Evolutionary conservation across 139 green algal genomes (phyloP), one percentile per base, ranked within the genome.

Genomic region (Trebouxia sp.): DNA sequence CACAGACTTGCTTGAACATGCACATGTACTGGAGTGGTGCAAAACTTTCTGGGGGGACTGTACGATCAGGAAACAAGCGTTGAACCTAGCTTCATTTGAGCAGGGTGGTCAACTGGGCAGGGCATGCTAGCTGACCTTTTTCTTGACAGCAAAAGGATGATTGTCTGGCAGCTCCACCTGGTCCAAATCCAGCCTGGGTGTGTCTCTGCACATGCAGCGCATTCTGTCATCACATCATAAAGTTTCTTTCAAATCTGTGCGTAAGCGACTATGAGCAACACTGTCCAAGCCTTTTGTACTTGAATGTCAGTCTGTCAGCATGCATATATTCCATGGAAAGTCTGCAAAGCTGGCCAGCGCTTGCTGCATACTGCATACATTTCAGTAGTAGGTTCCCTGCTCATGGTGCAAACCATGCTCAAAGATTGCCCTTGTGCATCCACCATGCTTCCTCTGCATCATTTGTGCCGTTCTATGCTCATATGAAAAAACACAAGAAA

Each of bases 161-260:
- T 97, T 95, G 9, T 92, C 85, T 7, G 93, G 93, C 41, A 97
- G 87, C 43, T 95, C 90, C 14, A 96, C 79, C 10, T 92, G 85
- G 43, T 94, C 78, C 15, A 77, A 53, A 42, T 79, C 51, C 11
- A 80, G n/a, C 17, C 24, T 69, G 37, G 26, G 26, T 26, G 30
- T 42, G 32, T 86, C 86, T 55, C 75, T 85, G 47, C 37, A 72
- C 9, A 41, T 45, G 5, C 43, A 53, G 14, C 47, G 20, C 15
- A 53, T 53, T 17, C 47, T 53, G 47, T 53, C 4, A 26, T 53
- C 20, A 1, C 1, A 26, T 14, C 47, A 53, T 53, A 53, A 14
- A 53, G 20, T 2, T 5, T 53, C 15, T 53, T 53, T 2, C 35
- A n/a, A 20, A 1, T 28, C 15, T 7, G 5, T n/a, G 0, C 7